These are phyloP conservation scores for Quercus alba DNA, from an alignment of 306 rosid species.

Conservation along the genomic window DNA sequence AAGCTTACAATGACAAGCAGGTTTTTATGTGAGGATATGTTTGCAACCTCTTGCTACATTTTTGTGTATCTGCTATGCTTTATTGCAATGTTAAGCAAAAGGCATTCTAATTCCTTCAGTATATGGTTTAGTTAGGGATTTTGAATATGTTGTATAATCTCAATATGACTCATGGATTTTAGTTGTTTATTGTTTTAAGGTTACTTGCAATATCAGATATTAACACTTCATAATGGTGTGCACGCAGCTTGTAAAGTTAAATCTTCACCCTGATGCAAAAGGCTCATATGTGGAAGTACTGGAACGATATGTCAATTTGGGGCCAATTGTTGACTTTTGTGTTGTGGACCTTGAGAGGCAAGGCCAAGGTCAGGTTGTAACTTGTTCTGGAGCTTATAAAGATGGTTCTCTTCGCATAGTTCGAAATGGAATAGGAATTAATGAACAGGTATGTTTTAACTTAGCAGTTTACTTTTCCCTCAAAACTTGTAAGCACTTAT, in stretches of 20 bases:
- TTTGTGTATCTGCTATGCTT: neutral
- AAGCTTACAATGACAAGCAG: neutral
- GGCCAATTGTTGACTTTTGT: constrained; percentile 96
- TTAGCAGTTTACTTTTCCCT: neutral
- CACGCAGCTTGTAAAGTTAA: constrained; percentile 83
- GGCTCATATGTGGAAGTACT: constrained; percentile 90
- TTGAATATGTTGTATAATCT: too few species aligned
- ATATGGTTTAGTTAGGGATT: neutral
- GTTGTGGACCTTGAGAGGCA: constrained; percentile 99
- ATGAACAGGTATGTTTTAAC: constrained; percentile 72
- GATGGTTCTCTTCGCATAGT: constrained; percentile 98
- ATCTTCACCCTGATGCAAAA: constrained; percentile 81
- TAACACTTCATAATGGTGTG: constrained; percentile 37
- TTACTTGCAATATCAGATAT: constrained; percentile 12
- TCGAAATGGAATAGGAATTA: constrained; percentile 91
- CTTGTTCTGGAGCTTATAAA: constrained; percentile 98
- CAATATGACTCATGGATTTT: neutral
- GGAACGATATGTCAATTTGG: constrained; percentile 95
- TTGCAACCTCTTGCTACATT: neutral
- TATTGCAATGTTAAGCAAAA: neutral
- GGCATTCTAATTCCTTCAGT: neutral
- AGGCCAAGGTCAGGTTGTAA: constrained; percentile 99
- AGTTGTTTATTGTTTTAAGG: neutral
- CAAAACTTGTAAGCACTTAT: neutral
- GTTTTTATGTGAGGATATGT: neutral